These are phyloP conservation scores for Iberis pinnata DNA, from an alignment of 345 rosid genomes.

Conservation along the genomic window DNA sequence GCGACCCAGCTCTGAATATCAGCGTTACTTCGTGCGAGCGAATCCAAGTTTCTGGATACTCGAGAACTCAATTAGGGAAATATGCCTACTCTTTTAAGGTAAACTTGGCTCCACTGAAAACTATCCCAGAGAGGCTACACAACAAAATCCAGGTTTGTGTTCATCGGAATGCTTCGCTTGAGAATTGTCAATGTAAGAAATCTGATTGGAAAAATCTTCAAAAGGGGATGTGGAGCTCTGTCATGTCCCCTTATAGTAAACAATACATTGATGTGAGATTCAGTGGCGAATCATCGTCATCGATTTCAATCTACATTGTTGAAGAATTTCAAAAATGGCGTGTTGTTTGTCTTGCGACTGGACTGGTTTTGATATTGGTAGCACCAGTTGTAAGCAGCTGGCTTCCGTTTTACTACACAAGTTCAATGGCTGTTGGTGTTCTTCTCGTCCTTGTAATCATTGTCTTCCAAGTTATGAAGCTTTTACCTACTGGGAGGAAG, in stretches of 20 bases:
- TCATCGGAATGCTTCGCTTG: constrained; percentile 71
- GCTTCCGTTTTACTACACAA: constrained; percentile 92
- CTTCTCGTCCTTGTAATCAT: constrained; percentile 69
- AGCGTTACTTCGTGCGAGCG: constrained; percentile 63
- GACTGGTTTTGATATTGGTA: constrained; percentile 51
- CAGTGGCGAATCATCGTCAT: constrained; percentile 31
- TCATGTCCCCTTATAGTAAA: constrained; percentile 69
- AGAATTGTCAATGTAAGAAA: constrained; percentile 58
- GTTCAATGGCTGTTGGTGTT: constrained; percentile 87
- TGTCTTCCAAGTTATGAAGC: constrained; percentile 85
- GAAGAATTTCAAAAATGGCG: constrained; percentile 88
- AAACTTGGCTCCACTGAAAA: constrained; percentile 45
- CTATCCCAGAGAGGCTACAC: constrained; percentile 50
- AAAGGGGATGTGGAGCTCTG: constrained; percentile 55
- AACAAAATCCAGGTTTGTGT: constrained; percentile 63
- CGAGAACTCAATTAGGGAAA: constrained; percentile 52
- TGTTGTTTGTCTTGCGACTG: constrained; percentile 55
- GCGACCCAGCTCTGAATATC: constrained; percentile 45
- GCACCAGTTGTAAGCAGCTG: constrained; percentile 80
- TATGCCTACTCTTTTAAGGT: constrained; percentile 56
- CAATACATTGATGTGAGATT: constrained; percentile 71
- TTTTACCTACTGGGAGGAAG: constrained; percentile 70
- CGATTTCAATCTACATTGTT: constrained; percentile 40
- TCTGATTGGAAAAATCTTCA: constrained; percentile 66
- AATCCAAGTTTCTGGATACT: constrained; percentile 56